phyloP scores from a whole-genome alignment of 78 protist genomes.

The Capsaspora owczarzaki region DNA sequence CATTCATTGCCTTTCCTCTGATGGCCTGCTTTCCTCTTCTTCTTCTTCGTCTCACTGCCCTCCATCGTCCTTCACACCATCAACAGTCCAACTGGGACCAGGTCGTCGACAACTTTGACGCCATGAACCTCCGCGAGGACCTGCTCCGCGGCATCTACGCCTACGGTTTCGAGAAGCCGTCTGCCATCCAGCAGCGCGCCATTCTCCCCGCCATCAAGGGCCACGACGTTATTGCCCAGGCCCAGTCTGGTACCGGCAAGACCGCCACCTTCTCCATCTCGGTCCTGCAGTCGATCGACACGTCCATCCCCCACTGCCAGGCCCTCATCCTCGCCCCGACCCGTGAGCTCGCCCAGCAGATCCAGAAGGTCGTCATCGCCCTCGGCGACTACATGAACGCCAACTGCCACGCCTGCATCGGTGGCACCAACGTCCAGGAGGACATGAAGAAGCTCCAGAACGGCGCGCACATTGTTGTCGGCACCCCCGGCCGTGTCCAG shows the following conservation, averaged over 20 bases:
- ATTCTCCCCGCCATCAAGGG: conserved; percentile 82
- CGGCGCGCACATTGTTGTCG: conserved; percentile 94
- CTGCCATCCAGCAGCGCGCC: conserved; percentile 97
- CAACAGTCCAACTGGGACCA: conserved; percentile 52
- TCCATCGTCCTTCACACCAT: not conserved
- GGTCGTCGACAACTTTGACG: conserved; percentile 82
- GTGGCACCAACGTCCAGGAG: conserved; percentile 92
- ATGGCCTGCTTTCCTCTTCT: not conserved
- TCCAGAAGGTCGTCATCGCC: conserved; percentile 69
- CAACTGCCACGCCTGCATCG: conserved; percentile 86
- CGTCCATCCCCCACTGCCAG: conserved; percentile 54
- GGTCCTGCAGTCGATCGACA: conserved; percentile 72
- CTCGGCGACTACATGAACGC: conserved; percentile 86
- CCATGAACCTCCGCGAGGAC: conserved; percentile 80
- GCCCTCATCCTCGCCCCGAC: conserved; percentile 98
- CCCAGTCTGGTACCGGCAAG: conserved; percentile 98
- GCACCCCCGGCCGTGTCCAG: conserved; percentile 99
- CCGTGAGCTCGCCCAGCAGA: conserved; percentile 98
- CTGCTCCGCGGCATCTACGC: conserved; percentile 95
- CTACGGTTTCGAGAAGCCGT: conserved; percentile 97
- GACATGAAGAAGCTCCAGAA: conserved; percentile 71
- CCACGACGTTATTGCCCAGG: conserved; percentile 94
- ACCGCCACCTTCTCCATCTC: conserved; percentile 92
- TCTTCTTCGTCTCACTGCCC: not conserved
- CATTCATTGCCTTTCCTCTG: not conserved